Base-by-base conservation (phyloP, 345 rosid genomes). In the Toxicodendron radicans region DNA sequence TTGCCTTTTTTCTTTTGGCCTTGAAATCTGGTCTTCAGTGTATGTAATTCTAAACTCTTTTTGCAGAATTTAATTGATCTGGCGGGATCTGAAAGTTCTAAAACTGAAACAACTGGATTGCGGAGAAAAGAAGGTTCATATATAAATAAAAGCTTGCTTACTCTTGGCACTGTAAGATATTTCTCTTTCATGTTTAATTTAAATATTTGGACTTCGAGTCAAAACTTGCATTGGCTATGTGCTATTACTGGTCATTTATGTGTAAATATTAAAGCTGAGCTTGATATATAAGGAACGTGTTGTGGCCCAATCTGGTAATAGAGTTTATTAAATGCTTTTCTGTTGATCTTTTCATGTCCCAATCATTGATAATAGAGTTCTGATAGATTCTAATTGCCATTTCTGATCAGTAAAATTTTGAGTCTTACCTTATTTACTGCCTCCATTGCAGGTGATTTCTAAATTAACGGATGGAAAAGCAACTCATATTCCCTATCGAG, bases 81-180 rank as follows among this genome's bases (percentile, higher is more conserved):
- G 60, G 90, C 94, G 23, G 94, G 94, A 68, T 90, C 94, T 61
- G 94, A 90, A 78, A 90, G 94, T 77, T 90, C 94, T 20, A 90
- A 90, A 78, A 80, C 89, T 69, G 94, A 90, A 78, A 90, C 94
- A 60, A 90, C 87, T 75, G 92, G 94, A 41, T 62, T 88, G 80
- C 81, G 92, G 69, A 88, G 92, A 79, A 90, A 90, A 71, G 94
- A 90, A 78, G 94, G 94, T 30, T 90, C 92, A 49, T 90, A 82
- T 75, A 90, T 90, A 75, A 90, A 90, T 58, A 90, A 88, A 86
- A 90, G 94, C 76, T 80, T 90, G 62, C 89, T 88, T 58, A 83
- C 94, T 68, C 92, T 90, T 64, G 92, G 94, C 79, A 90, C 94
- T 43, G 94, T 90, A 66, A 82, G 85, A 58, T 64, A 20, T 18